phyloP scores from a whole-genome alignment of 2,329 filamentous ascomycete species.

The Lomentospora prolificans region DNA sequence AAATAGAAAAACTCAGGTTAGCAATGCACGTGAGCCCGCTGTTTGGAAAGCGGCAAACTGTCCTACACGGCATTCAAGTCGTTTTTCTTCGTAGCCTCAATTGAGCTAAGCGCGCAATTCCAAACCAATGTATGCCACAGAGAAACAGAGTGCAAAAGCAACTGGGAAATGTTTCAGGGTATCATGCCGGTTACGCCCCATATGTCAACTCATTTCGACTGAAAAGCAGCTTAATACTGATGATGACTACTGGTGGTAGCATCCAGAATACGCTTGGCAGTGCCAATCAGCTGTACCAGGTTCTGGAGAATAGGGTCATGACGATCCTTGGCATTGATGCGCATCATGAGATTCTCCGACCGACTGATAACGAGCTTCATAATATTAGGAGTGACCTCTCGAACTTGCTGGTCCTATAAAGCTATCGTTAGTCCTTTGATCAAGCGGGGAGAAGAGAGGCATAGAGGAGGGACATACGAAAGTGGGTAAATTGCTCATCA shows the following conservation, averaged over 20 bases:
- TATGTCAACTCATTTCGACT: background rate
- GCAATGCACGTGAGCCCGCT: too few species aligned
- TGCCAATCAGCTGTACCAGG: constrained; percentile 32
- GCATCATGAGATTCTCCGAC: constrained; percentile 42
- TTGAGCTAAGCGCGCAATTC: background rate
- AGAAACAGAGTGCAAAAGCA: background rate
- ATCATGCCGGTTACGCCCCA: constrained; percentile 2
- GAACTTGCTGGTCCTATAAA: constrained; percentile 42
- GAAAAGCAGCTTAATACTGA: background rate
- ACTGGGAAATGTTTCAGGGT: background rate
- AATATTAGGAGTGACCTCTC: constrained; percentile 46
- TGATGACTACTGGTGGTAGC: constrained; percentile 2
- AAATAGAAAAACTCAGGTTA: background rate
- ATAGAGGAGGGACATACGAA: constrained; percentile 34
- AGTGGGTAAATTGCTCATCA: constrained; percentile 35
- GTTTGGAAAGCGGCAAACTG: too few species aligned
- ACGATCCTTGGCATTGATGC: constrained; percentile 36
- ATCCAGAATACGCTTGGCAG: constrained; percentile 22
- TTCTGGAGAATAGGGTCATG: constrained; percentile 38
- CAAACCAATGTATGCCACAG: background rate
- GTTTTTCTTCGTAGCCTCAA: too few species aligned
- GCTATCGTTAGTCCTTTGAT: constrained; percentile 9
- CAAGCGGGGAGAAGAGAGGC: background rate
- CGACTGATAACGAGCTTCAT: constrained; percentile 43
- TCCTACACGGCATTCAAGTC: too few species aligned